These are phyloP conservation scores for Sequoiadendron giganteum DNA, from an alignment of 75 land plant species.

Conservation along the genomic window DNA sequence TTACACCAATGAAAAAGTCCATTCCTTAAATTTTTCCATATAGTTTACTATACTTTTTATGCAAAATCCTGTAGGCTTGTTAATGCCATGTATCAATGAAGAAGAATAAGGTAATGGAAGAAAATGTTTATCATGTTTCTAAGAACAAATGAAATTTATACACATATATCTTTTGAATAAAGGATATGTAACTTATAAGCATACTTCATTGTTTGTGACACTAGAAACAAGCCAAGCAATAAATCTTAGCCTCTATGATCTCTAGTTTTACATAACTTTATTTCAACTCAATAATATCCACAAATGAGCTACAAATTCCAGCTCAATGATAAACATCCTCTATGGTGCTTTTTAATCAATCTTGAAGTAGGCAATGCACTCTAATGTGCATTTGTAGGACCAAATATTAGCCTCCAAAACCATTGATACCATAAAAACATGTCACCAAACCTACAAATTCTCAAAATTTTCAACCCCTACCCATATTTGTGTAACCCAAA, in stretches of 20 bases:
- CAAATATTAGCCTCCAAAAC: neutral
- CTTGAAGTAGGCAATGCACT: neutral
- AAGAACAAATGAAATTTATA: neutral
- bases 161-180: neutral
- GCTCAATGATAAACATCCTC: neutral
- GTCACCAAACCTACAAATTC: neutral
- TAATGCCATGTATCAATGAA: neutral
- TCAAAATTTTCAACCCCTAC: neutral
- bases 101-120: neutral
- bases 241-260: neutral
- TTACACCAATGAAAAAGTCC: too few relatives aligned
- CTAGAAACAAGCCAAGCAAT: neutral
- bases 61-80: neutral
- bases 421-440: neutral
- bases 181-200: conserved; percentile 8
- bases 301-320: neutral
- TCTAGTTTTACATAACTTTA: conserved; percentile 1
- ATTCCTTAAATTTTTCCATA: too few relatives aligned
- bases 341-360: neutral
- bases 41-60: neutral
- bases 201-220: neutral
- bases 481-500: neutral
- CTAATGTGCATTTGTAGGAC: neutral
- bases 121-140: neutral
- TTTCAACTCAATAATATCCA: too few relatives aligned